Base-by-base conservation (phyloP, 139 green algal species). In the Auxenochlorella pyrenoidosa region DNA sequence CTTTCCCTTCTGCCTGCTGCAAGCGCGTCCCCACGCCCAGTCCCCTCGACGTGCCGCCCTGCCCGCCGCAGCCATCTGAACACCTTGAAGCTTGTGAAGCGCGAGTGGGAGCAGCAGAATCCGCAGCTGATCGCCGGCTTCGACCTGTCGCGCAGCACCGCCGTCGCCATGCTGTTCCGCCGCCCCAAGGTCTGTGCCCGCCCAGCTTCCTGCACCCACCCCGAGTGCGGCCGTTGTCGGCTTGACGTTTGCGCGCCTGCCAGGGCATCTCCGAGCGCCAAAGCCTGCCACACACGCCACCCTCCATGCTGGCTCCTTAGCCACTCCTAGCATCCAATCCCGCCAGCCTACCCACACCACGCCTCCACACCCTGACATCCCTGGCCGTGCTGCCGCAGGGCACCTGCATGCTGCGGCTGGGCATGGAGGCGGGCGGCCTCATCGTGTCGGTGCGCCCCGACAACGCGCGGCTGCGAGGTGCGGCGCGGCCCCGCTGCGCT, bases 141-240 rank as follows among this genome's bases (percentile, higher is more conserved):
- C 47, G 63, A 77, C 40, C 3, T 85, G 8, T 77, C 80, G 3
- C 80, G 80, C 59, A 32, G 28, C 5, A 19, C 80, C 22, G 80
- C 80, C 10, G 63, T 41, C 10, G 80, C 80, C 60, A 70, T 75
- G 80, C 80, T 85, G 10, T 85, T 85, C 80, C 80, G 80, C 30
- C 80, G 80, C 63, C 80, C 80, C 38, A 85, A 85, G 80, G 80
- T 76, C 10, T 18, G 70, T 68, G 60, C 60, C 68, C 5, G 68
- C 38, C 28, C 32, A 5, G 68, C n/a, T 36, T 8, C n/a, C 68
- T 75, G n/a, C 8, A 5, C 68, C 32, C 68, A 43, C n/a, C 28
- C 68, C 18, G 30, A 1, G 68, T 32, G 10, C 38, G 68, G 22
- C 60, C 60, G 60, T 12, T 30, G 8, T 34, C 12, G 12, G 22